Conservation (phyloP, 352 stramenopile species). For the Blastocystis sp. region DNA sequence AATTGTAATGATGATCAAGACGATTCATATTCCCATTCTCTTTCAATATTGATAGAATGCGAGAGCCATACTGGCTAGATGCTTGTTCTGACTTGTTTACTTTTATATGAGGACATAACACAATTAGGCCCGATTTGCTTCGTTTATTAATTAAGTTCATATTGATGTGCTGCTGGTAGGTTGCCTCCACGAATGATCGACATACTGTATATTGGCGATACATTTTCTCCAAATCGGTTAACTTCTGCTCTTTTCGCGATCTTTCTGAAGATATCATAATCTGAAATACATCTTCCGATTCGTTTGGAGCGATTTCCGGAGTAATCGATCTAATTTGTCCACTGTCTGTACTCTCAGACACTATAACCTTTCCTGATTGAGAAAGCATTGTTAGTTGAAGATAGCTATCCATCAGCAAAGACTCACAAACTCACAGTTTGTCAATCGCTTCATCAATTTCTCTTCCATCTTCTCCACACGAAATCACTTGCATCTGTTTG, state of each 20-base stretch:
- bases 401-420: background rate
- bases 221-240: background rate
- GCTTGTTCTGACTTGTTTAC: background rate
- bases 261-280: background rate
- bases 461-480: background rate
- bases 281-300: background rate
- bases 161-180: constrained; percentile 21
- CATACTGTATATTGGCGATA: background rate
- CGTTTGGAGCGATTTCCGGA: background rate
- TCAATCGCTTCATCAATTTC: background rate
- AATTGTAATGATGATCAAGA: background rate
- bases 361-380: background rate
- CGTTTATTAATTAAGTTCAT: background rate
- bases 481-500: background rate
- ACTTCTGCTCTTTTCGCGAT: background rate
- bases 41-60: background rate
- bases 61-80: background rate
- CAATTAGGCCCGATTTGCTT: background rate
- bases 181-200: background rate
- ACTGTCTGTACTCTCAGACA: background rate
- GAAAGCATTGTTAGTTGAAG: background rate
- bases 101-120: constrained; percentile 8
- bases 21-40: background rate
- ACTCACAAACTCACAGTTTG: background rate
- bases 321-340: background rate